Evolutionary conservation across 2,329 filamentous ascomycete species (phyloP).

Genomic region (Calonectria naviculata): DNA sequence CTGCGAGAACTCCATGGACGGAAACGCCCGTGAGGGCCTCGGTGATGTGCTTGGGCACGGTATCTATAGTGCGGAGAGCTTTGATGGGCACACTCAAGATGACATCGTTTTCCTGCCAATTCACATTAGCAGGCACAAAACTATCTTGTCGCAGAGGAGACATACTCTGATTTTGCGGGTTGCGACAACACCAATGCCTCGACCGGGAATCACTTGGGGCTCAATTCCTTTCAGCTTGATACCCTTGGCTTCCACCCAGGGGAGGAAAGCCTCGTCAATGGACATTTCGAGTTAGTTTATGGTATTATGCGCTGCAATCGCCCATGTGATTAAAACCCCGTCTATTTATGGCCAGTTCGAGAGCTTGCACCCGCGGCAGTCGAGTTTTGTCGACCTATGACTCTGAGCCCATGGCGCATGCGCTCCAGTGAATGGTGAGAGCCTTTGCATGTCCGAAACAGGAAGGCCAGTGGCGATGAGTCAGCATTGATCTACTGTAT

Average conservation of each 20-base stretch:
- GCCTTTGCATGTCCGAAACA: background rate
- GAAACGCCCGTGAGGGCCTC: slow-evolving; percentile 65
- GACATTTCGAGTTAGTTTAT: slow-evolving; percentile 26
- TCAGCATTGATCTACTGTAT: background rate
- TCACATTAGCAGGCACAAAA: slow-evolving; percentile 2
- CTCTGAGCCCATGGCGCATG: slow-evolving; percentile 6
- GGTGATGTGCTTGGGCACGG: slow-evolving; percentile 65
- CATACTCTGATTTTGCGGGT: slow-evolving; percentile 72
- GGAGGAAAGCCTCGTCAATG: slow-evolving; percentile 56
- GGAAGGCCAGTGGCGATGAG: background rate
- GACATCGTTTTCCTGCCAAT: slow-evolving; percentile 56
- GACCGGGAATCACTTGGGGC: slow-evolving; percentile 73
- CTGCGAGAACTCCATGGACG: slow-evolving; percentile 79
- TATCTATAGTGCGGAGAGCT: slow-evolving; percentile 73
- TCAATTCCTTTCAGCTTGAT: slow-evolving; percentile 66
- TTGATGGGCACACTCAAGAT: slow-evolving; percentile 74
- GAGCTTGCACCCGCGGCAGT: background rate
- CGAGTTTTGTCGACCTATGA: background rate
- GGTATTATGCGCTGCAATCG: background rate
- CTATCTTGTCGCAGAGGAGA: background rate
- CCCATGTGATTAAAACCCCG: background rate
- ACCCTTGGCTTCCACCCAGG: slow-evolving; percentile 70
- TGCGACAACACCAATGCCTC: slow-evolving; percentile 83
- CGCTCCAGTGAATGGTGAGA: background rate
- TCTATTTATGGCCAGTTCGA: background rate